Percentiles rank a stretch among this genome's conserved stretches.
Conservation (phyloP, 768 basidiomycete genomes). For the Lactarius hengduanensis region DNA sequence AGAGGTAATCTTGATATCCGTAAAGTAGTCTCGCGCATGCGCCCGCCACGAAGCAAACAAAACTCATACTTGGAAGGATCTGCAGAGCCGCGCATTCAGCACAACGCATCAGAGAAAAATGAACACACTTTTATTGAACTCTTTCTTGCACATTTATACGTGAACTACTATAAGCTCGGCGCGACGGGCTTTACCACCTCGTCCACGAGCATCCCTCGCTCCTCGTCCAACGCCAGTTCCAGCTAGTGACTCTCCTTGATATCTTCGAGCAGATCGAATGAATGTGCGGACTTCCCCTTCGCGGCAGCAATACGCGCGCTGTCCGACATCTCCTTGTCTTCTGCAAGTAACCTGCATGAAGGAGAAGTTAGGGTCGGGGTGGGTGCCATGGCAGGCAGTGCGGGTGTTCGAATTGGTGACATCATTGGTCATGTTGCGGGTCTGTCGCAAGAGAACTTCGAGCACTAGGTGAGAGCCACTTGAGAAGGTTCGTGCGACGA, state of each 20-base stretch:
- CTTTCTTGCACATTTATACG: slow-evolving; percentile 73
- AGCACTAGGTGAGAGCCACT: no score
- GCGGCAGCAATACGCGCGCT: slow-evolving; percentile 49
- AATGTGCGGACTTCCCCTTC: slow-evolving; percentile 81
- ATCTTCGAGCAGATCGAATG: slow-evolving; percentile 80
- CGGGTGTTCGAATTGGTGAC: no score
- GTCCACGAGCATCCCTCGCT: slow-evolving; percentile 59
- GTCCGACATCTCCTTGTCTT: slow-evolving; percentile 45
- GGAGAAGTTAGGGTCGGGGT: slow-evolving; percentile 15
- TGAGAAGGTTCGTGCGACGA: no score
- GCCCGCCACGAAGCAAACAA: neutral
- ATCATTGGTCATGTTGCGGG: no score
- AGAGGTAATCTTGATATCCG: slow-evolving; percentile 76
- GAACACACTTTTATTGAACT: slow-evolving; percentile 77
- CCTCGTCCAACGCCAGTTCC: slow-evolving; percentile 68
- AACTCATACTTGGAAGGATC: slow-evolving; percentile 68
- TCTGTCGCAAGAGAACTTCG: no score
- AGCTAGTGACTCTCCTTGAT: slow-evolving; percentile 71
- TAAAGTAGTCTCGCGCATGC: slow-evolving; percentile 1
- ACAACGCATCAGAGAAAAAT: slow-evolving; percentile 4
- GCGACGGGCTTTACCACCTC: slow-evolving; percentile 77
- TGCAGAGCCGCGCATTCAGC: slow-evolving; percentile 31
- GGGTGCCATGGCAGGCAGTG: no score
- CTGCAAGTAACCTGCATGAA: slow-evolving; percentile 41
- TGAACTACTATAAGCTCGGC: slow-evolving; percentile 69